These are phyloP conservation scores for Neurospora sp. DNA, from an alignment of 495 filamentous ascomycete species.

Conservation along the genomic window DNA sequence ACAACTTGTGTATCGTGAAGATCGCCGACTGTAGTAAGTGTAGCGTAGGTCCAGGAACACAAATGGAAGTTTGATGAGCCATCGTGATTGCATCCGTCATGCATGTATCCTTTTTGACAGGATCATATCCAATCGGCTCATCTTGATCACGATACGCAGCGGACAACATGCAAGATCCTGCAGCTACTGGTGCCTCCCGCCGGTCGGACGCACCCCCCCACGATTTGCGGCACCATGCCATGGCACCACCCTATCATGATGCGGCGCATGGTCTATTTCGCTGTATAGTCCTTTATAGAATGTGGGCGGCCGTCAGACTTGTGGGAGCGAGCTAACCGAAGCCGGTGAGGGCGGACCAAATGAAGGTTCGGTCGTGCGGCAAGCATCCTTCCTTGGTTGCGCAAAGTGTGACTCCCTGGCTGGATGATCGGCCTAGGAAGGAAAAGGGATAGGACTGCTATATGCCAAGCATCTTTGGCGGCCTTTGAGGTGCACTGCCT, in stretches of 20 bases:
- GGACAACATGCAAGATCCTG: not conserved
- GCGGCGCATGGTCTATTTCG: not conserved
- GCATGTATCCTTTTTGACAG: not conserved
- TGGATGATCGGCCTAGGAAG: not conserved
- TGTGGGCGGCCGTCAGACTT: not conserved
- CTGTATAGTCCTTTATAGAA: not conserved
- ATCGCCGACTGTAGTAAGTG: not conserved
- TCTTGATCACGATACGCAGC: not conserved
- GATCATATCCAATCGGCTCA: not conserved
- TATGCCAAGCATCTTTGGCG: not conserved
- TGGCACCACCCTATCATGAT: not conserved
- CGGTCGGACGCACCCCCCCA: not conserved
- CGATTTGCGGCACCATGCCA: not conserved
- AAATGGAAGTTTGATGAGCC: not conserved
- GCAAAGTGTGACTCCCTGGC: not conserved
- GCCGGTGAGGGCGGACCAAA: not conserved
- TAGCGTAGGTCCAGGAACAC: not conserved
- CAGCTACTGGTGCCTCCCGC: not conserved
- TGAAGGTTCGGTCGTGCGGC: not conserved
- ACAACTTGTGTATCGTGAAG: not conserved
- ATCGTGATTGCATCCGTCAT: not conserved
- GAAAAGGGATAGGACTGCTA: not conserved
- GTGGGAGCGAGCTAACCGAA: not conserved
- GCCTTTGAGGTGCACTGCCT: not conserved
- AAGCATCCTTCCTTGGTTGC: not conserved